A percentile compares a stretch with the other conserved stretches of the same genome.
Evolutionary conservation across 2,329 filamentous ascomycete species (phyloP).

Genomic region (Phialocephala sp.): DNA sequence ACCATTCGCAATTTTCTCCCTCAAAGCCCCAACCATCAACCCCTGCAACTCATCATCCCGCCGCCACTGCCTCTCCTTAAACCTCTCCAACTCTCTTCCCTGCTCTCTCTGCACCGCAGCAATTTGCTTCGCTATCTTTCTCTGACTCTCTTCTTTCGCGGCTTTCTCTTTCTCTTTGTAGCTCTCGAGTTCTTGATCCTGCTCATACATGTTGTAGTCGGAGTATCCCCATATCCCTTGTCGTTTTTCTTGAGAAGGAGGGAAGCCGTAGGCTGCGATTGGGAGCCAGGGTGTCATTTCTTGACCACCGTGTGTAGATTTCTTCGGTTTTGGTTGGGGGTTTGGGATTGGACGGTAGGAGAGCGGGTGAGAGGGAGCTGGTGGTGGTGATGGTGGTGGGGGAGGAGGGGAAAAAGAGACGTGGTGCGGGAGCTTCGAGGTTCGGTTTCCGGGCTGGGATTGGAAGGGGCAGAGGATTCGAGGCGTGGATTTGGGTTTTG

Average conservation of each 20-base stretch:
- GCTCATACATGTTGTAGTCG: neutral
- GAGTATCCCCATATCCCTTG: neutral
- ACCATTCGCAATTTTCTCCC: neutral
- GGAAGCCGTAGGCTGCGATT: neutral
- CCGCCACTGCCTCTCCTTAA: constrained; percentile 8
- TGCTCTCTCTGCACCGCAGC: neutral
- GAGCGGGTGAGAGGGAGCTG: neutral
- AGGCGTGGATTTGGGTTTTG: neutral
- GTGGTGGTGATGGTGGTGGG: neutral
- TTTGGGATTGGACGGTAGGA: neutral
- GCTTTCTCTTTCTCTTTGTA: neutral
- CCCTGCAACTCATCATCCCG: constrained; percentile 9
- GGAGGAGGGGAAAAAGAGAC: neutral
- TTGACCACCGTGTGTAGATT: neutral
- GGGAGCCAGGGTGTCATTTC: neutral
- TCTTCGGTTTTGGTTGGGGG: neutral
- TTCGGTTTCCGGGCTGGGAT: neutral
- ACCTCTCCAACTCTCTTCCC: constrained; percentile 7
- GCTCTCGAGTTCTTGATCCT: neutral
- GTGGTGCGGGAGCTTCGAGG: neutral
- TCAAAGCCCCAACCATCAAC: neutral
- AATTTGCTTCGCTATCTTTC: neutral
- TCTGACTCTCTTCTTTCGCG: constrained; percentile 1
- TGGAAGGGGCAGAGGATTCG: constrained; percentile 4
- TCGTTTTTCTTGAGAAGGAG: neutral